Evolutionary conservation across 257 asterid species (phyloP), one percentile per base, ranked within the genome.

Genomic region (Mentha longifolia): DNA sequence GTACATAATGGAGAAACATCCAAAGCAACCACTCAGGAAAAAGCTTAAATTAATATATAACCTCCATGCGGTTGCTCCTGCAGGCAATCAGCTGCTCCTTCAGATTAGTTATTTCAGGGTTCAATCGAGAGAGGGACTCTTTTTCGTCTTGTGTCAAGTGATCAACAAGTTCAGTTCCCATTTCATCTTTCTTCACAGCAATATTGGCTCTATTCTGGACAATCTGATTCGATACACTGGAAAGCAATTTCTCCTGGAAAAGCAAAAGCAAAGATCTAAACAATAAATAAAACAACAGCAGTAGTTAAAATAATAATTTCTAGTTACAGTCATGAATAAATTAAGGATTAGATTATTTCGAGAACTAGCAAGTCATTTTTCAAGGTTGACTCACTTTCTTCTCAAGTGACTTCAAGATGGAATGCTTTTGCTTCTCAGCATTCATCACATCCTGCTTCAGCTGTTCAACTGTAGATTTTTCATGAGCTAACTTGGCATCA

Each of bases 111-210:
- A 95, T 92, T 80, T 92, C 97, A 75, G 98, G 98, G 77, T 92
- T 85, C 82, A 95, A 80, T 72, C 92, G 89, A 73, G 99, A 86
- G 57, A 95, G 88, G 25, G 84, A 77, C 71, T 83, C 95, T 76
- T 87, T 88, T 86, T 95, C 99, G 79, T 86, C 98, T 2, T 85
- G 85, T 49, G 97, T 88, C 87, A 95, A 84, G 89, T 95, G 98
- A 84, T 95, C 97, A 76, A 95, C 99, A 58, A 95, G 96, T 14
- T 95, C 98, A 30, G 99, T 92, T 56, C 92, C 92, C 99, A 88
- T 89, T 81, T 95, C 99, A 78, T 85, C 95, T 74, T 76, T 85
- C 77, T 95, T 95, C 92, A 76, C 82, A 41, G 90, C 77, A 73
- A 95, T 85, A 80, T 85, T 95, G 83, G 97, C 83, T 79, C 83